These are phyloP conservation scores for Macadamia integrifolia DNA, from an alignment of 164 flowering plant species.

Conservation along the genomic window DNA sequence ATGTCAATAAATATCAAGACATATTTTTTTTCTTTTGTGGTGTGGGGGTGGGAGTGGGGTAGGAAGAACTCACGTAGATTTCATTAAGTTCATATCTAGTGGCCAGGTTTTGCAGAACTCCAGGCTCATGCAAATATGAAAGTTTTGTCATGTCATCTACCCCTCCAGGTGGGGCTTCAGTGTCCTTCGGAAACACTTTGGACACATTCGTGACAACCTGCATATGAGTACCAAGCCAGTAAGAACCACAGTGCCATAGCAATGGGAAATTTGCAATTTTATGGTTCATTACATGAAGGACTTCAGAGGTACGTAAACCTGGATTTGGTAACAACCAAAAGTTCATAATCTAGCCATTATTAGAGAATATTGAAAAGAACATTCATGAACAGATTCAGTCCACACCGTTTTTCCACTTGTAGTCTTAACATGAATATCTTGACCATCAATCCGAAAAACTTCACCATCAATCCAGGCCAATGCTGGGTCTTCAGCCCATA, in stretches of 20 bases:
- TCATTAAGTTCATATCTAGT: slow-evolving; percentile 94
- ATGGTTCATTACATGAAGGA: no score
- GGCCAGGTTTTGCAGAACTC: slow-evolving; percentile 91
- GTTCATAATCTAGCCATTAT: not conserved
- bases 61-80: slow-evolving; percentile 67
- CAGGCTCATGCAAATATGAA: slow-evolving; percentile 98
- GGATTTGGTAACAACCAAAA: not conserved
- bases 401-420: slow-evolving; percentile 66
- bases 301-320: no score
- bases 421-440: slow-evolving; percentile 51
- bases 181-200: slow-evolving; percentile 82
- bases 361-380: not conserved
- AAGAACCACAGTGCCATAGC: not conserved
- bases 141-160: slow-evolving; percentile 99
- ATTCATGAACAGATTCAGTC: not conserved
- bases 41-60: not conserved
- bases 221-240: slow-evolving; percentile 9
- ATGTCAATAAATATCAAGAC: not conserved
- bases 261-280: not conserved
- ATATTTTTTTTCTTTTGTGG: not conserved
- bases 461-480: slow-evolving; percentile 89
- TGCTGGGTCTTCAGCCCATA: slow-evolving; percentile 80
- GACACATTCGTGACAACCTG: slow-evolving; percentile 76
- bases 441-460: slow-evolving; percentile 56
- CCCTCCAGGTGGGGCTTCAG: slow-evolving; percentile 96